phyloP scores from a whole-genome alignment of 768 basidiomycete species.

The Stropharia rugosoannulata region DNA sequence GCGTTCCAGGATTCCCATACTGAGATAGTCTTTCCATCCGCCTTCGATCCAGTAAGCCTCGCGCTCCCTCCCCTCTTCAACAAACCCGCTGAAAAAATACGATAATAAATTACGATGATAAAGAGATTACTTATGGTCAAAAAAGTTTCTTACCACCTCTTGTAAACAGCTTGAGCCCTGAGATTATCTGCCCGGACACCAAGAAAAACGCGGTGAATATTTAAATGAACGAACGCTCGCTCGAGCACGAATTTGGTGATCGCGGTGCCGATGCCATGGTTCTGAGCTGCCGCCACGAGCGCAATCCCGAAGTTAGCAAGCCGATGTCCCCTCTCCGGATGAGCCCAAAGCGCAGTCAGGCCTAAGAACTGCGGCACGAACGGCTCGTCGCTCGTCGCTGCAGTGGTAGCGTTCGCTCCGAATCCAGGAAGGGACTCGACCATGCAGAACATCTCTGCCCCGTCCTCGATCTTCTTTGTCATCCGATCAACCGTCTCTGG shows the following conservation, averaged over 20 bases:
- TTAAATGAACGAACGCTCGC: conserved; percentile 11
- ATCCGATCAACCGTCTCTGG: conserved; percentile 13
- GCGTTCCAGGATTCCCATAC: conserved; percentile 10
- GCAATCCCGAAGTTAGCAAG: conserved; percentile 8
- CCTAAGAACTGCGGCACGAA: conserved; percentile 7
- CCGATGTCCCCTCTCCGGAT: conserved; percentile 7
- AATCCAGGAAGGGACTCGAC: conserved; percentile 10
- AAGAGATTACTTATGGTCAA: neutral
- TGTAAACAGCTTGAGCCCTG: conserved; percentile 9
- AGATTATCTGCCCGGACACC: conserved; percentile 15
- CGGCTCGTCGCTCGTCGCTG: no score
- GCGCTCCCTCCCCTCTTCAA: conserved; percentile 11
- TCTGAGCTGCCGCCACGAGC: conserved; percentile 8
- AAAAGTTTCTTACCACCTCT: conserved; percentile 8
- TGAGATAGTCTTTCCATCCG: conserved; percentile 11
- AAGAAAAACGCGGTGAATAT: conserved; percentile 15
- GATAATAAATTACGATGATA: neutral
- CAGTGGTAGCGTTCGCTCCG: no score
- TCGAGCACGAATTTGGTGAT: conserved; percentile 15
- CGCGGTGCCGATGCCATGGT: conserved; percentile 9
- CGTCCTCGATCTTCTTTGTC: conserved; percentile 9
- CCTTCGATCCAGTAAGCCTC: conserved; percentile 11
- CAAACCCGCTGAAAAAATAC: conserved; percentile 9
- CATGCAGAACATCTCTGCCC: conserved; percentile 18
- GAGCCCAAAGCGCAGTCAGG: conserved; percentile 12